phyloP scores from a whole-genome alignment of 257 asterid species.

The Penstemon eatonii region DNA sequence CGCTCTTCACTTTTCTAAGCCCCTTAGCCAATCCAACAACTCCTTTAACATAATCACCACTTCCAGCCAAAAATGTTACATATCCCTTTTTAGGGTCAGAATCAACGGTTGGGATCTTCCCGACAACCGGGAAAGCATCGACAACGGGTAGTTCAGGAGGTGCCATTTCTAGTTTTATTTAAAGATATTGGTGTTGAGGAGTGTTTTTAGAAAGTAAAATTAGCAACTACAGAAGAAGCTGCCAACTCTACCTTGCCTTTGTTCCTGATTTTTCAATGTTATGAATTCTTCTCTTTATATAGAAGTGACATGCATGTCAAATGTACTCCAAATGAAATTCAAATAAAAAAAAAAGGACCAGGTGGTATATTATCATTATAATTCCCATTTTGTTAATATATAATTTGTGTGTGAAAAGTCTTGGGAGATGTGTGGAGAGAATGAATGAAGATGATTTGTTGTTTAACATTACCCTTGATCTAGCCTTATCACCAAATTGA shows the following conservation, averaged over 20 bases:
- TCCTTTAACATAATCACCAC: slow-evolving; percentile 56
- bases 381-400: too few relatives aligned
- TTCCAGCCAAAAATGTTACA: slow-evolving; percentile 53
- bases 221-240: slow-evolving; percentile 15
- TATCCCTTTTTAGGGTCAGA: slow-evolving; percentile 31
- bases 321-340: slow-evolving; percentile 38
- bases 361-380: too few relatives aligned
- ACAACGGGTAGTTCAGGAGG: slow-evolving; percentile 31
- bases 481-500: slow-evolving; percentile 35
- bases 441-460: slow-evolving; percentile 25
- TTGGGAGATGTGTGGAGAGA: slow-evolving; percentile 32
- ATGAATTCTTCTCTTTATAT: slow-evolving; percentile 30
- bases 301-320: slow-evolving; percentile 41
- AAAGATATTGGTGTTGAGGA: slow-evolving; percentile 20
- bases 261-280: slow-evolving; percentile 35
- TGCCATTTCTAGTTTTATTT: slow-evolving; percentile 35
- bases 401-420: slow-evolving; percentile 14
- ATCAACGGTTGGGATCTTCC: slow-evolving; percentile 31
- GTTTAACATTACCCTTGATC: not conserved
- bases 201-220: slow-evolving; percentile 22
- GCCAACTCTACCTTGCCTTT: slow-evolving; percentile 18
- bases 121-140: slow-evolving; percentile 21
- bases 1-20: slow-evolving; percentile 51
- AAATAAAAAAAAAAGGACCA: not conserved
- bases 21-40: slow-evolving; percentile 67